Base-by-base conservation (phyloP, 306 rosid genomes). In the Oxytropis ochrocephala region DNA sequence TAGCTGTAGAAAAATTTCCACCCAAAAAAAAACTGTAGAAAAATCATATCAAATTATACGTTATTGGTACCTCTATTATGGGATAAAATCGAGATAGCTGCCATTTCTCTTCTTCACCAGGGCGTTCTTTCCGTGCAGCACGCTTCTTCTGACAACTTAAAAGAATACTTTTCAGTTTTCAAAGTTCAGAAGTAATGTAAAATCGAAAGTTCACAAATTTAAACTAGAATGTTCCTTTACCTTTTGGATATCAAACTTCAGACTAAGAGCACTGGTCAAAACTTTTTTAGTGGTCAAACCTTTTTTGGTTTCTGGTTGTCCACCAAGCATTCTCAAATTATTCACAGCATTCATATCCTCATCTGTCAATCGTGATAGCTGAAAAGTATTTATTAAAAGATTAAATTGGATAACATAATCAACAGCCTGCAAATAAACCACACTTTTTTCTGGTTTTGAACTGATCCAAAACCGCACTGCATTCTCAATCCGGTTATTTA, bases 51-150 rank as follows among this genome's bases (percentile, higher is more conserved):
- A 24, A 78, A 18, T 3, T 18, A 18, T 35, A 58, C 56, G 0
- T 18, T 30, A 42, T 55, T 16, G 49, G 51, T 78, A 92, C 99
- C 99, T 94, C 99, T 74, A 94, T 80, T 7, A 91, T 85, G 69
- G 99, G 99, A 78, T 87, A 94, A 78, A 94, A 94, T 71, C 95
- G 97, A 5, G 96, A 84, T 52, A 94, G 81, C 64, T 90, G 95
- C 99, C 99, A 94, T 38, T 81, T 70, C 74, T 84, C 92, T 73
- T 85, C 87, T 79, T 87, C 97, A 69, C 77, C 87, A 35, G 85
- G 73, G 66, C 96, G 97, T 12, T 85, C 97, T 81, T 88, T 91
- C 75, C 99, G 84, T 67, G 70, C 91, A 4, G 83, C 96, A 61
- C 82, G 95, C 89, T 88, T 91, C 82, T 85, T 94, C 97, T 94